Evolutionary conservation across 352 stramenopile genomes (phyloP).

Genomic region (Phytopythium chamaehyphon): DNA sequence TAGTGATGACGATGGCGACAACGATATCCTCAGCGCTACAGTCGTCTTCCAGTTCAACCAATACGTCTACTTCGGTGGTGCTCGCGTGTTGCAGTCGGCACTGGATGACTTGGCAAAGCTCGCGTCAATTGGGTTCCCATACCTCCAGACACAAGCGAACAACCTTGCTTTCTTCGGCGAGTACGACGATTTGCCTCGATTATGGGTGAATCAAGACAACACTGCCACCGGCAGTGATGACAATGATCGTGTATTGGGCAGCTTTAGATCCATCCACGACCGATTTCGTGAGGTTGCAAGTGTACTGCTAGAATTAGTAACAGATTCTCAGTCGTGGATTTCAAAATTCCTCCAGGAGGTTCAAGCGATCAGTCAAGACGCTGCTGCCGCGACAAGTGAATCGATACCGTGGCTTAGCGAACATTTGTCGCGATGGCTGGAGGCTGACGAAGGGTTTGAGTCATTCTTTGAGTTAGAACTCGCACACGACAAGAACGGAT

Average conservation of each 20-base stretch:
- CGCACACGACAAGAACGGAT: not conserved
- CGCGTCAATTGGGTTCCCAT: conserved; percentile 27
- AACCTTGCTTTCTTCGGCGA: conserved; percentile 31
- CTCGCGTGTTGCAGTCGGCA: conserved; percentile 14
- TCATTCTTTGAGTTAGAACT: conserved; percentile 66
- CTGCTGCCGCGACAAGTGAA: conserved; percentile 5
- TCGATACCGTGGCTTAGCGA: conserved; percentile 24
- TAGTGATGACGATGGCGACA: conserved; percentile 19
- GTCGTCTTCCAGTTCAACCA: conserved; percentile 71
- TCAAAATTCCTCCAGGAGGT: conserved; percentile 44
- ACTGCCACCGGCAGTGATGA: not conserved
- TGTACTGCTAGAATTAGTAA: conserved; percentile 33
- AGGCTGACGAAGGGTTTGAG: conserved; percentile 39
- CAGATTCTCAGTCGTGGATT: conserved; percentile 56
- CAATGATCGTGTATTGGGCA: conserved; percentile 6
- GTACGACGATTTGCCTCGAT: conserved; percentile 22
- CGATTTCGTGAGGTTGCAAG: conserved; percentile 29
- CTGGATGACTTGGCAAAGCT: conserved; percentile 46
- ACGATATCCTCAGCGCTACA: conserved; percentile 18
- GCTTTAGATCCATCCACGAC: conserved; percentile 10
- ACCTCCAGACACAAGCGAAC: conserved; percentile 39
- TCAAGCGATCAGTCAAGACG: conserved; percentile 21
- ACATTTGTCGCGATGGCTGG: conserved; percentile 53
- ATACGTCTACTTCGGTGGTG: conserved; percentile 45
- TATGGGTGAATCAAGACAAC: too few species aligned